phyloP scores from a whole-genome alignment of 2,329 filamentous ascomycete genomes.

The Sporothrix brasiliensis region DNA sequence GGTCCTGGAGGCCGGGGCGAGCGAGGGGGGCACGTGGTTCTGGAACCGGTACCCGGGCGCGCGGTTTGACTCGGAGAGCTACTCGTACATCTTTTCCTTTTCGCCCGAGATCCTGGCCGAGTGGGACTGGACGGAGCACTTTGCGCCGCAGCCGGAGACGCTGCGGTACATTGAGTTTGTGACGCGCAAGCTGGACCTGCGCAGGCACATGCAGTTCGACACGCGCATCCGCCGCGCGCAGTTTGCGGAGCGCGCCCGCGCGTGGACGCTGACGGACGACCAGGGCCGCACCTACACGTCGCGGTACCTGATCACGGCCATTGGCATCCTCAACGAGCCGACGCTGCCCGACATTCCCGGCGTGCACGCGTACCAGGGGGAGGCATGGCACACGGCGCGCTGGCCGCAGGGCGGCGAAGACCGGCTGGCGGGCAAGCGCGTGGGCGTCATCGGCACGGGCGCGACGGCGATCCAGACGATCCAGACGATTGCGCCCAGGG shows the following conservation, averaged over 20 bases:
- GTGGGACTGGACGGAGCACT: slow-evolving; percentile 51
- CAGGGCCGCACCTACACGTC: slow-evolving; percentile 47
- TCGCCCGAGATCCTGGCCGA: slow-evolving; percentile 46
- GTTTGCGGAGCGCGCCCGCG: slow-evolving; percentile 44
- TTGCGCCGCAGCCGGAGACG: slow-evolving; percentile 48
- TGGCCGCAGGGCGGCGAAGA: slow-evolving; percentile 31
- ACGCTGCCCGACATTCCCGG: slow-evolving; percentile 47
- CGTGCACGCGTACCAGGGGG: slow-evolving; percentile 30
- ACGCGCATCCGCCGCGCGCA: slow-evolving; percentile 47
- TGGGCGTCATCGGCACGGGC: slow-evolving; percentile 37
- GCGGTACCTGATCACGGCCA: slow-evolving; percentile 51
- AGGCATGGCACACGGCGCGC: slow-evolving; percentile 34
- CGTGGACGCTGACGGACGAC: slow-evolving; percentile 48
- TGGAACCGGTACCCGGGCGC: slow-evolving; percentile 51
- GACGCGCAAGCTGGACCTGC: slow-evolving; percentile 48
- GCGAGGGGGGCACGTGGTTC: slow-evolving; percentile 52
- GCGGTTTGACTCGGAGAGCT: slow-evolving; percentile 45
- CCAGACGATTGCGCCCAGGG: slow-evolving; percentile 38
- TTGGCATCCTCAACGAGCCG: slow-evolving; percentile 52
- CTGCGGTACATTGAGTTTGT: slow-evolving; percentile 53
- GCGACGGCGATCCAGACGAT: slow-evolving; percentile 37
- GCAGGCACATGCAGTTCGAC: slow-evolving; percentile 52
- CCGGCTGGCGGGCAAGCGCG: slow-evolving; percentile 33
- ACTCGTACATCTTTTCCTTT: slow-evolving; percentile 45
- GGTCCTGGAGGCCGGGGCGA: slow-evolving; percentile 48